Evolutionary conservation across 257 asterid species (phyloP), one percentile per base, ranked within the genome.

Genomic region (Fraxinus anomala): DNA sequence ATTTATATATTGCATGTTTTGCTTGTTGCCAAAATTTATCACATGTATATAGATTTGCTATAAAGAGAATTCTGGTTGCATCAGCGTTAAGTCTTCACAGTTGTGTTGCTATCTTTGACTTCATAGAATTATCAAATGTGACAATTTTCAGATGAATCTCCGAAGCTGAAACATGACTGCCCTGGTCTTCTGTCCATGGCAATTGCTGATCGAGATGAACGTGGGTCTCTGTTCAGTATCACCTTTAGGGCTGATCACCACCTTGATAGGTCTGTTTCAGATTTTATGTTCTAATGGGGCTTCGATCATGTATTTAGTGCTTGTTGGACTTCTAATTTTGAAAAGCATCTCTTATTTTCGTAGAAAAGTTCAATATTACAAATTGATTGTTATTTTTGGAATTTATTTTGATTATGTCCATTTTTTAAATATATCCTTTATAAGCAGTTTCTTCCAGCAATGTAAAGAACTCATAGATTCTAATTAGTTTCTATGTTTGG

Each of bases 161-260:
- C 97, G 0, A 96, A 91, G 80, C 87, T 91, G 84, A 93, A 87
- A 77, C 99, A 96, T 84, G 98, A 96, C 72, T 76, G 84, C 44
- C 92, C 93, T 74, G 99, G 98, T 80, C 89, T 96, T 78, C 87
- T 96, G 68, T 89, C 99, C n/a, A 96, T 96, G 98, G 91, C 93
- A 5, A 87, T 96, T 83, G 94, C 96, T 79, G 97, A 96, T 76
- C 94, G 94, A 16, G 93, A 93, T 72, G 89, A 88, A 54, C 96
- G 94, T 0, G 99, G 99, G 76, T 96, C 99, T 61, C 87, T 86
- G 80, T 96, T 96, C 86, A 78, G 81, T 73, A 66, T 96, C 79
- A 93, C 97, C 85, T 92, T 96, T 75, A 86, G 88, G 88, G 94
- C 98, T 80, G 93, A 89, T 89, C 97, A 89, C 86, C 92, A 88